A percentile compares a stretch with the other conserved stretches of the same genome.
Evolutionary conservation across 352 stramenopile species (phyloP).

Genomic region (Thraustotheca clavata): DNA sequence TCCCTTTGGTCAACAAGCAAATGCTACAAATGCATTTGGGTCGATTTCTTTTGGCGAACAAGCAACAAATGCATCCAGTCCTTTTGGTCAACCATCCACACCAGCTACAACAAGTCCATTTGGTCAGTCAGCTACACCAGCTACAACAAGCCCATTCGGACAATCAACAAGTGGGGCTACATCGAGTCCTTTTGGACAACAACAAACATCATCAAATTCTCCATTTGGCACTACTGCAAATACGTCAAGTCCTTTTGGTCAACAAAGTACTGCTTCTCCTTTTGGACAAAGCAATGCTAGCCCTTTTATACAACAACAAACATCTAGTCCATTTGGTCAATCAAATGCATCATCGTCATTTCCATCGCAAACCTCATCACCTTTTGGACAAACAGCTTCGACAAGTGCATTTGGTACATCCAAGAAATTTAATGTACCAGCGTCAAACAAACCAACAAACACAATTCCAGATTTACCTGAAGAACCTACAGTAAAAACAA

Average conservation of each 20-base stretch:
- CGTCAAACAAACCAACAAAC: neutral
- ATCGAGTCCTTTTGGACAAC: slow-evolving; percentile 1
- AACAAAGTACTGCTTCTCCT: neutral
- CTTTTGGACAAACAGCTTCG: neutral
- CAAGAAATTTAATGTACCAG: neutral
- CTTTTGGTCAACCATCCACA: slow-evolving; percentile 9
- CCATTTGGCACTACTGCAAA: neutral
- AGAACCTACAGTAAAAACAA: neutral
- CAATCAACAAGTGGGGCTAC: neutral
- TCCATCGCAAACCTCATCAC: neutral
- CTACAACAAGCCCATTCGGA: neutral
- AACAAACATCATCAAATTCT: neutral
- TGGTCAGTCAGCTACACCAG: neutral
- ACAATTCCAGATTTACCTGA: neutral
- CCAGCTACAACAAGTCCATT: neutral
- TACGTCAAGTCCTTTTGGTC: neutral
- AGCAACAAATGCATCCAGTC: neutral
- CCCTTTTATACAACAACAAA: neutral
- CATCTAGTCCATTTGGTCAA: neutral
- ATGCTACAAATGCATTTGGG: neutral
- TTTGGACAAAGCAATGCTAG: neutral
- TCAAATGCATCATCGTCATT: neutral
- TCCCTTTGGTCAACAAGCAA: neutral
- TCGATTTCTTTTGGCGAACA: no score
- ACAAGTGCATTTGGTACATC: neutral